Evolutionary conservation across 257 asterid species (phyloP).

Genomic region (Solanum acaule): DNA sequence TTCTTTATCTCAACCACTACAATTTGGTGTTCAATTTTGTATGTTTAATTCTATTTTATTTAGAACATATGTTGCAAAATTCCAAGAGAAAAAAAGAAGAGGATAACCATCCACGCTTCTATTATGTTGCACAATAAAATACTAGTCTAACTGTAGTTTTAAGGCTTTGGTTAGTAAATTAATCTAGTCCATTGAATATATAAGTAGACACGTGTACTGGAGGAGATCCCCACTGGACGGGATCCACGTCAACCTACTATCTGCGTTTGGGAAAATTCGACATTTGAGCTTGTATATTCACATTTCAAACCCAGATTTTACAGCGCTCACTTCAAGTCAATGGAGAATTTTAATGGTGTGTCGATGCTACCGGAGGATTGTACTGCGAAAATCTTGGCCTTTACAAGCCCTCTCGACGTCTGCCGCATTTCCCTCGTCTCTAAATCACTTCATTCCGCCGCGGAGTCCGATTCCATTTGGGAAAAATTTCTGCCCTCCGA

Average conservation of each 20-base stretch:
- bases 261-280: background rate
- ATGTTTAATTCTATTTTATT: too few relatives aligned
- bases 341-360: background rate
- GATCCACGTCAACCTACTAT: background rate
- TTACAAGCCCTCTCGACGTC: background rate
- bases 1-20: too few relatives aligned
- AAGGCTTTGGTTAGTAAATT: background rate
- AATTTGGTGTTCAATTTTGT: too few relatives aligned
- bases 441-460: background rate
- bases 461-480: background rate
- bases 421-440: background rate
- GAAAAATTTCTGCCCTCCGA: constrained; percentile 1
- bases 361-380: background rate
- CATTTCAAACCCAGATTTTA: background rate
- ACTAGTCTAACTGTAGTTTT: background rate
- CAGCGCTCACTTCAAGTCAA: background rate
- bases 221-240: background rate
- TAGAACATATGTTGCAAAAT: too few relatives aligned
- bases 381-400: background rate
- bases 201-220: background rate
- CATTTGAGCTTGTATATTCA: background rate
- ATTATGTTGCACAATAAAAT: too few relatives aligned
- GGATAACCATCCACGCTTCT: too few relatives aligned
- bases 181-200: background rate
- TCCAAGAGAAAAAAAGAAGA: too few relatives aligned